Base-by-base conservation (phyloP, 2,329 filamentous ascomycete genomes). In the Pseudogymnoascus sp. region DNA sequence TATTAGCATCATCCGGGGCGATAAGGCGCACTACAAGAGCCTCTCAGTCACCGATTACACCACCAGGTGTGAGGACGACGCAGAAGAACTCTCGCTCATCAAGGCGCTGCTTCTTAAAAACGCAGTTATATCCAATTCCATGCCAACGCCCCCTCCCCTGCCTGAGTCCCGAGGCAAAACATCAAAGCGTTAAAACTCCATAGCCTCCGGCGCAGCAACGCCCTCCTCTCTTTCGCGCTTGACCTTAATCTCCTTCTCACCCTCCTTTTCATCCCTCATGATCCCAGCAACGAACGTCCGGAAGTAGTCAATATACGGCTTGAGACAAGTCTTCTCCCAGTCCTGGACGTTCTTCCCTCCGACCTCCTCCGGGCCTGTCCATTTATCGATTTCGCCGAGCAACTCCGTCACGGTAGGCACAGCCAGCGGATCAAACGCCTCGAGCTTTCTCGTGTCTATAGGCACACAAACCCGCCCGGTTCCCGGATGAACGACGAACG, bases 261-360 rank as follows among this genome's bases (percentile, higher is more conserved):
- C 14, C n/a, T 33, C 49, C 49, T 55, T 55, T 69, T 90, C 87
- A 64, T 96, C 93, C 74, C 88, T 92, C 74, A 97, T 81, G 62
- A 99, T 74, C 0, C 78, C 82, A 8, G 84, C 82, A 6, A 97
- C 91, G 75, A 97, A 96, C 0, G 81, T 82, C 68, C 89, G 83
- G 75, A 99, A 97, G 68, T 88, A 87, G 63, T 97, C 92, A 37
- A 97, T 86, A 73, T 96, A 97, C 7, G 92, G 91, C 78, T 89
- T 96, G 71, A 99, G 75, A 67, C 91, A 91, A 23, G 94, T 99
- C 84, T 97, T 99, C 77, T 99, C 93, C 87, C 93, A 97, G 72
- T 99, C 94, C 68, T 88, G 83, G 58, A 90, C 70, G 62, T 77
- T 78, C 69, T 80, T 84, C 67, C 73, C 31, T 0, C 78, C 78